Evolutionary conservation across 2,329 filamentous ascomycete species (phyloP), one percentile per base, ranked within the genome.

Genomic region (Calycina herbarum): DNA sequence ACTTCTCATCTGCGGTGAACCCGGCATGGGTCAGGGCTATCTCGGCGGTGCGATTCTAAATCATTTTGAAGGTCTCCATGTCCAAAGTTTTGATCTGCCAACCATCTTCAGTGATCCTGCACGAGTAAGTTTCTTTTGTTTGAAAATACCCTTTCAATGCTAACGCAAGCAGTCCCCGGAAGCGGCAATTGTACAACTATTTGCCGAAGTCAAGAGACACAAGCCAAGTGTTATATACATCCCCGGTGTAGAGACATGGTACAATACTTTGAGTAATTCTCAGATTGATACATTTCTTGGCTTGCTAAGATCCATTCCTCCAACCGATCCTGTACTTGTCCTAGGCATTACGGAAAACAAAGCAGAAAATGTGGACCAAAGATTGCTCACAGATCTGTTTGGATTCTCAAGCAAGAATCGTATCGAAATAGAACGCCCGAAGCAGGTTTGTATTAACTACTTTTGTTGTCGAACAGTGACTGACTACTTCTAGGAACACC

Each of bases 171-270:
- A 68, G 70, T 73, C 71, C 27, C 68, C 73, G 17, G 95, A 98
- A 79, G 91, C 95, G 71, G 92, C 94, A 10, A 88, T 99, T 69
- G 93, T 97, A 13, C 89, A 94, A 70, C 83, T 96, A 7, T 98
- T 99, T 75, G 89, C 92, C 0, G 95, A 98, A 79, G 92, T 96
- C 45, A 92, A 94, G 77, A 89, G 94, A 45, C 93, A 97, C 76
- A 97, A 97, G 77, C 95, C 95, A 0, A 96, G 93, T 76, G 92
- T 98, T 45, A 95, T 99, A 61, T 98, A 94, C 78, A 91, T 99
- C 56, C 94, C 95, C 1, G 90, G 93, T 71, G 86, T 98, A 59
- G 91, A 97, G 71, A 85, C 89, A 7, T 99, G 95, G 95, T 94
- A 93, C 75, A 71, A 72, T 20, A 84, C 82, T 31, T 74, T 89